phyloP scores from a whole-genome alignment of 108 stramenopile genomes.

The Skeletonema menzelii region DNA sequence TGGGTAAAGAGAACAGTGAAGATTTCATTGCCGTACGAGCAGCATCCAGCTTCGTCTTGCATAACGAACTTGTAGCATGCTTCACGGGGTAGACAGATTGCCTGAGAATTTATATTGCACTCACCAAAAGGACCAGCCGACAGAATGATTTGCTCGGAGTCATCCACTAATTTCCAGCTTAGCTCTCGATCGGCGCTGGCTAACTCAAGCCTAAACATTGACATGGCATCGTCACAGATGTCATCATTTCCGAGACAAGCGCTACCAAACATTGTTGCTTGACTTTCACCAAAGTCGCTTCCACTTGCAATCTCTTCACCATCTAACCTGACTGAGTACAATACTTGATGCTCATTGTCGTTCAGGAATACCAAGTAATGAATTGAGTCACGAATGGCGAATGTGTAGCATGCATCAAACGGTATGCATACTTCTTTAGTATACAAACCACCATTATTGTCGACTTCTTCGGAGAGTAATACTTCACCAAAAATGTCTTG shows the following conservation, averaged over 20 bases:
- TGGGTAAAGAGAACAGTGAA: slow-evolving; percentile 35
- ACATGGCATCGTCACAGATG: slow-evolving; percentile 3
- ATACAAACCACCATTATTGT: slow-evolving; percentile 3
- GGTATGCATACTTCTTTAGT: slow-evolving; percentile 11
- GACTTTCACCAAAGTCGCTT: slow-evolving; percentile 8
- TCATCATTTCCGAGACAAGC: slow-evolving; percentile 22
- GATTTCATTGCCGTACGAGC: not conserved
- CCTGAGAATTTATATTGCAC: slow-evolving; percentile 33
- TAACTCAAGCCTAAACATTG: slow-evolving; percentile 35
- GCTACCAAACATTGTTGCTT: slow-evolving; percentile 30
- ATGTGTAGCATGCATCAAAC: slow-evolving; percentile 20
- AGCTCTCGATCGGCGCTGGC: slow-evolving; percentile 7
- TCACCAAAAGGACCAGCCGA: slow-evolving; percentile 36
- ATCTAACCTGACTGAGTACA: slow-evolving; percentile 26
- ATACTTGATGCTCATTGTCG: slow-evolving; percentile 4
- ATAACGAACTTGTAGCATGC: slow-evolving; percentile 35
- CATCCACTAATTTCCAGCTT: slow-evolving; percentile 29
- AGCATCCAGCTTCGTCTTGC: slow-evolving; percentile 2
- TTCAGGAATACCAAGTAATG: not conserved
- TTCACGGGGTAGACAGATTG: slow-evolving; percentile 22
- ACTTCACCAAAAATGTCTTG: slow-evolving; percentile 21
- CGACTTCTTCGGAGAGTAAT: slow-evolving; percentile 5
- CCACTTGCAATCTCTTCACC: slow-evolving; percentile 14
- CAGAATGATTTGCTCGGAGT: slow-evolving; percentile 4
- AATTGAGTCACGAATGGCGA: slow-evolving; percentile 21